Evolutionary conservation across 768 basidiomycete genomes (phyloP).

Genomic region (Royoungia palumana): DNA sequence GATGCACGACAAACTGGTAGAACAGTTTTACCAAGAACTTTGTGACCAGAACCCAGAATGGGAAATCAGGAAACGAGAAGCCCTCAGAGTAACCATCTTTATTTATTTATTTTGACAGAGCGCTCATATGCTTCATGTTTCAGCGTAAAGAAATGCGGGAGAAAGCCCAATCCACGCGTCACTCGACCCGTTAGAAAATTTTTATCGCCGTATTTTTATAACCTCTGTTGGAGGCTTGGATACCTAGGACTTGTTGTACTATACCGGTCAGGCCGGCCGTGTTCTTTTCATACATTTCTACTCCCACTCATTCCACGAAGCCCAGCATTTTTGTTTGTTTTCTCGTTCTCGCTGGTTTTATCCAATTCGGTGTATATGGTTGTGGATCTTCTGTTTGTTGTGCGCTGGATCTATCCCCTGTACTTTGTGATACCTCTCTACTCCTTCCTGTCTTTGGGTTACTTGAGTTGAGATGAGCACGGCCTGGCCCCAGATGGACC

Average conservation of each 20-base stretch:
- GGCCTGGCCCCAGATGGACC: background rate
- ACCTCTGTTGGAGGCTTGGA: conserved; percentile 13
- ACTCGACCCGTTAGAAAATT: conserved; percentile 15
- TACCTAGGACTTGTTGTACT: conserved; percentile 26
- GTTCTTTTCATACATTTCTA: conserved; percentile 6
- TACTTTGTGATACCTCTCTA: conserved; percentile 12
- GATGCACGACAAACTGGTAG: conserved; percentile 42
- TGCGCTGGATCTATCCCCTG: conserved; percentile 8
- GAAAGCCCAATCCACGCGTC: conserved; percentile 20
- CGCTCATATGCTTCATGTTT: conserved; percentile 10
- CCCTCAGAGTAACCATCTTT: conserved; percentile 44
- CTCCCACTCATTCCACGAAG: background rate
- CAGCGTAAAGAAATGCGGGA: conserved; percentile 32
- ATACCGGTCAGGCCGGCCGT: background rate
- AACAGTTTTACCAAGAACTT: conserved; percentile 54
- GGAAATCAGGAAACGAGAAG: conserved; percentile 51
- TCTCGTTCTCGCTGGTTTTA: background rate
- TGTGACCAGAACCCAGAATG: conserved; percentile 59
- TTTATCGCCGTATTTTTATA: conserved; percentile 34
- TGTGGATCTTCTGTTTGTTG: conserved; percentile 3
- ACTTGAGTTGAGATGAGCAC: background rate
- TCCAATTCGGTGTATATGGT: conserved; percentile 9
- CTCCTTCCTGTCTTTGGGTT: background rate
- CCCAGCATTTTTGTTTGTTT: no score
- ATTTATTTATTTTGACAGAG: background rate